Base-by-base conservation (phyloP, 116 monocot species). In the Thalassia testudinum region DNA sequence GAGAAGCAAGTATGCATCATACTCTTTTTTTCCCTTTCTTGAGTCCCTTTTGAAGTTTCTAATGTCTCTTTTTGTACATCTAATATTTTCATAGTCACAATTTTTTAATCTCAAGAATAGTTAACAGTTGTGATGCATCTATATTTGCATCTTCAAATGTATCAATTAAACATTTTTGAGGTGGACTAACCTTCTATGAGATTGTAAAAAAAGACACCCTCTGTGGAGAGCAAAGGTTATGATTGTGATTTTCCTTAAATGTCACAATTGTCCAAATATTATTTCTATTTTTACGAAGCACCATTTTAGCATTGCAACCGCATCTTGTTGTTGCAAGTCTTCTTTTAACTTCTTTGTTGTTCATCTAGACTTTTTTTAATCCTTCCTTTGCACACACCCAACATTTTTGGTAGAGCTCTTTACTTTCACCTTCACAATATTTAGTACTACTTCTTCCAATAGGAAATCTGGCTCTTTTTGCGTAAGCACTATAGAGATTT, bases 31-130 rank as follows among this genome's bases (percentile, higher is more conserved):
- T 26, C n/a, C 18, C 26, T 11, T 42, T 12, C 12, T 58, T 17
- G 23, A 16, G 1, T 43, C 43, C 14, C 58, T 44, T 5, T 43
- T 2, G 15, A 20, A 26, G 26, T 58, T 58, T 26, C 22, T 58
- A 3, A 58, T 12, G 17, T 58, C 58, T 44, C 42, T 24, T 44
- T 58, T 43, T 26, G 25, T 43, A 37, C 58, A 58, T 18, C 43
- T 25, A 43, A 44, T 58, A 14, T 58, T 58, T 7, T 14, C 23
- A 44, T 58, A 43, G 0, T 43, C 58, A 3, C 43, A 23, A 24
- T 12, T 17, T n/a, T 44, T 1, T 29, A n/a, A 44, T 58, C 15
- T 23, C 53, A 26, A 53, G 22, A 53, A 53, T 27, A 5, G 14
- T 1, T n/a, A 44, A 1, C 21, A 17, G 1, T 58, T 58, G 22